Conservation (phyloP, 164 flowering plant species). For the Warburgia ugandensis region DNA sequence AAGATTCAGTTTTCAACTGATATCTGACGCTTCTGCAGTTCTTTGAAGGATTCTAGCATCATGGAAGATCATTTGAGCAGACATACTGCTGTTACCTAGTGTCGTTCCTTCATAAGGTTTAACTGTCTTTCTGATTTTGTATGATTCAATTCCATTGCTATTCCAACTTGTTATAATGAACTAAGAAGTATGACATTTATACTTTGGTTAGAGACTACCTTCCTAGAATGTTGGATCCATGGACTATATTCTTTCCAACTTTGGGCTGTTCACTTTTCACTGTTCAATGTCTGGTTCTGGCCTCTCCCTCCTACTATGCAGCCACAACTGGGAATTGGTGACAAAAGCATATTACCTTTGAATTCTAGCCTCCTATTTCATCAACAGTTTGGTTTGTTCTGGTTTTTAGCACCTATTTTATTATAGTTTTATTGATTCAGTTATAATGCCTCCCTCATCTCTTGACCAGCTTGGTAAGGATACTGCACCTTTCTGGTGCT, state of each 20-base stretch:
- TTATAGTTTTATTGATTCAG: slow-evolving; percentile 21
- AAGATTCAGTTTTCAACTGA: no score
- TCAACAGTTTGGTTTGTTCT: background rate
- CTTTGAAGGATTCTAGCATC: slow-evolving; percentile 78
- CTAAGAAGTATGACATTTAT: no score
- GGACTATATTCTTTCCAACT: no score
- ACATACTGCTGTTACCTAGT: slow-evolving; percentile 88
- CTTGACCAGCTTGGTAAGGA: slow-evolving; percentile 58
- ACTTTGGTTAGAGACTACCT: no score
- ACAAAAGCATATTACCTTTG: slow-evolving; percentile 47
- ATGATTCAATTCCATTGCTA: background rate
- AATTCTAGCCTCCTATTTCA: background rate
- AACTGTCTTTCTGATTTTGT: background rate
- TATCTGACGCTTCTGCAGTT: no score
- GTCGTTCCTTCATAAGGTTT: slow-evolving; percentile 91
- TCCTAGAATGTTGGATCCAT: no score
- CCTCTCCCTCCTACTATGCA: slow-evolving; percentile 22
- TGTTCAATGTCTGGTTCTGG: background rate
- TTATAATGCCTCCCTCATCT: slow-evolving; percentile 79
- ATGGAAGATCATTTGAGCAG: slow-evolving; percentile 82
- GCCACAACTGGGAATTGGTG: slow-evolving; percentile 76
- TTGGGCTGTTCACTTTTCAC: no score
- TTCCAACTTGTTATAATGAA: no score
- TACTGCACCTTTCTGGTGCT: background rate
- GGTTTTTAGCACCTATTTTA: background rate